Percentiles rank a stretch among this genome's conserved stretches.
Conservation (phyloP, 257 asterid genomes). For the Solanum arcanum region DNA sequence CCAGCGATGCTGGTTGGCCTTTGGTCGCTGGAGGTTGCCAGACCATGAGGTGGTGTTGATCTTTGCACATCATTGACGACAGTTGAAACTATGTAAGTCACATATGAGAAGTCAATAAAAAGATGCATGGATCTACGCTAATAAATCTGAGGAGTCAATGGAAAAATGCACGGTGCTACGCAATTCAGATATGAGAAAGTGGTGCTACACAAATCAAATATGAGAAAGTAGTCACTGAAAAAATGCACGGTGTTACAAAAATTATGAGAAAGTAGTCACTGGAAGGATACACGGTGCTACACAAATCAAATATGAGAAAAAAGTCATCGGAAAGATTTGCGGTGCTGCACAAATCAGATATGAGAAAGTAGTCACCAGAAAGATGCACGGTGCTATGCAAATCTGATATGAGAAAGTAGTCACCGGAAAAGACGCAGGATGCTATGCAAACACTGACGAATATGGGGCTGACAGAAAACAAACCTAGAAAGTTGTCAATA, state of each 20-base stretch:
- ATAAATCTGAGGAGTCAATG: not conserved
- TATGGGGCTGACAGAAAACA: not conserved
- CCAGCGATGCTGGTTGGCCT: no score
- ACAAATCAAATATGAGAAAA: not conserved
- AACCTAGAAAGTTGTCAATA: not conserved
- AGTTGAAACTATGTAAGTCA: no score
- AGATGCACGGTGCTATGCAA: not conserved
- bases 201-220: not conserved
- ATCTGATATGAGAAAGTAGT: not conserved
- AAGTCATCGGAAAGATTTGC: not conserved
- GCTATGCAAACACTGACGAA: not conserved
- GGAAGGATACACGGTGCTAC: not conserved
- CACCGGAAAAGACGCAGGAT: not conserved
- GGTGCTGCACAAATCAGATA: not conserved
- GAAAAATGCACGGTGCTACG: not conserved
- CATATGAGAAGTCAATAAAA: not conserved
- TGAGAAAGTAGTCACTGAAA: not conserved
- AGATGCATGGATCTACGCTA: not conserved
- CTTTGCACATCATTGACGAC: no score
- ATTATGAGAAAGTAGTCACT: not conserved
- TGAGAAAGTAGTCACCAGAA: not conserved
- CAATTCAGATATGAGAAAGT: no score
- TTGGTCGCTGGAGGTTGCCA: no score
- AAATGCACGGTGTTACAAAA: no score
- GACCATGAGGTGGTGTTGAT: no score